Evolutionary conservation across 805 yeast genomes (phyloP).

Genomic region (Pichia cephalocereana): DNA sequence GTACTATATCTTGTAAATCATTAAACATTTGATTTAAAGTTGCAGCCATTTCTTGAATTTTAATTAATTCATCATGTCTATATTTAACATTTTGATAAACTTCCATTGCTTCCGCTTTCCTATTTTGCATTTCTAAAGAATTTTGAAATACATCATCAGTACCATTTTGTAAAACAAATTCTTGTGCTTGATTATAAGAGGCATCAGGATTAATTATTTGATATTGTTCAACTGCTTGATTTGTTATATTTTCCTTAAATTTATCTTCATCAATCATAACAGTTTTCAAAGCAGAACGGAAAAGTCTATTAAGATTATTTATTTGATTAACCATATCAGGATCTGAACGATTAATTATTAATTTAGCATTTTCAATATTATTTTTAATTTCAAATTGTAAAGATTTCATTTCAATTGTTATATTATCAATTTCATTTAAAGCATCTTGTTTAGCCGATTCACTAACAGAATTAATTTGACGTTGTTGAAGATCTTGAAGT

Average conservation of each 20-base stretch:
- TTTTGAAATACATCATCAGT: slow-evolving; percentile 83
- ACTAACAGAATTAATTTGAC: slow-evolving; percentile 9
- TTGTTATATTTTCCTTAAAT: slow-evolving; percentile 66
- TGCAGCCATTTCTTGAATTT: slow-evolving; percentile 84
- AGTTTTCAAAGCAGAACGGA: slow-evolving; percentile 71
- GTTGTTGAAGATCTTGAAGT: slow-evolving; percentile 7
- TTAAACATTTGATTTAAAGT: slow-evolving; percentile 85
- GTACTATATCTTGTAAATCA: slow-evolving; percentile 89
- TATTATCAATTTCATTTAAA: slow-evolving; percentile 3
- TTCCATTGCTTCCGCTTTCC: slow-evolving; percentile 79
- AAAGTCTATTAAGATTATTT: slow-evolving; percentile 72
- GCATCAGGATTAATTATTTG: slow-evolving; percentile 74
- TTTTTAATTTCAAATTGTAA: slow-evolving; percentile 36
- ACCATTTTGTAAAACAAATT: slow-evolving; percentile 71
- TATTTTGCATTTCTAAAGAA: slow-evolving; percentile 49
- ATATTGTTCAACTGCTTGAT: slow-evolving; percentile 83
- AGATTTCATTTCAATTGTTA: slow-evolving; percentile 9
- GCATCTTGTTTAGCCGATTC: slow-evolving; percentile 4
- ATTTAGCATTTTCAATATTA: slow-evolving; percentile 65
- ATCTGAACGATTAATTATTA: slow-evolving; percentile 49
- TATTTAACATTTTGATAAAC: slow-evolving; percentile 86
- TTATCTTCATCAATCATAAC: slow-evolving; percentile 74
- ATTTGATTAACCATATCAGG: slow-evolving; percentile 77
- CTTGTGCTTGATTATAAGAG: slow-evolving; percentile 68
- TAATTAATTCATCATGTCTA: slow-evolving; percentile 82